Conservation (phyloP, 192 early-diverging fungal species). For the Tieghemiomyces parasiticus region DNA sequence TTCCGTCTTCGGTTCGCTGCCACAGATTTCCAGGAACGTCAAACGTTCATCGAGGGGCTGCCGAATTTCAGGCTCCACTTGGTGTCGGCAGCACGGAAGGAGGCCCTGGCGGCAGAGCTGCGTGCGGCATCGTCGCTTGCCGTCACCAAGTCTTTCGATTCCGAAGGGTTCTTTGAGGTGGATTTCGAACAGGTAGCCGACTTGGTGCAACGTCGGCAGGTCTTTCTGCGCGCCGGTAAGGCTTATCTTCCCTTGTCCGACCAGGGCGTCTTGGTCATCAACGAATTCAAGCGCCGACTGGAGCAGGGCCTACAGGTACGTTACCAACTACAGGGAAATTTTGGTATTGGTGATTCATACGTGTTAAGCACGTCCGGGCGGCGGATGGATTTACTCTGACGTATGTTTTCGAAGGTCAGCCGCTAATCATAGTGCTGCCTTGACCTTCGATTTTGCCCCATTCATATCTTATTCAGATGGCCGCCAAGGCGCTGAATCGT, state of each 20-base stretch:
- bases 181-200: constrained; percentile 55
- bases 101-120: constrained; percentile 17
- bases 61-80: constrained; percentile 9
- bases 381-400: too few species aligned
- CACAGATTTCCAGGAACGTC: constrained; percentile 18
- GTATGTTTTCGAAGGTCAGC: too few species aligned
- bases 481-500: constrained; percentile 62
- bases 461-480: too few species aligned
- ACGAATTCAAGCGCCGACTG: constrained; percentile 58
- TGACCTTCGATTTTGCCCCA: too few species aligned
- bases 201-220: constrained; percentile 38
- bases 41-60: constrained; percentile 21
- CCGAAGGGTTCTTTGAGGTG: constrained; percentile 34
- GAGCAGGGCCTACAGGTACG: constrained; percentile 30
- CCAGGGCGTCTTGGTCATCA: constrained; percentile 51
- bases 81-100: constrained; percentile 9
- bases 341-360: too few species aligned
- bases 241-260: constrained; percentile 63
- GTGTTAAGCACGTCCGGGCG: too few species aligned
- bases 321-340: too few species aligned
- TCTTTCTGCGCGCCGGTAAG: constrained; percentile 42
- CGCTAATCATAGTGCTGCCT: too few species aligned
- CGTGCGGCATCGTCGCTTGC: constrained; percentile 14
- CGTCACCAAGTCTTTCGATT: constrained; percentile 14
- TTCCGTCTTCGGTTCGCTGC: constrained; percentile 22